Percentiles rank a stretch among this genome's conserved stretches.
Conservation (phyloP, 768 basidiomycete species). For the Serpula lacrymans region DNA sequence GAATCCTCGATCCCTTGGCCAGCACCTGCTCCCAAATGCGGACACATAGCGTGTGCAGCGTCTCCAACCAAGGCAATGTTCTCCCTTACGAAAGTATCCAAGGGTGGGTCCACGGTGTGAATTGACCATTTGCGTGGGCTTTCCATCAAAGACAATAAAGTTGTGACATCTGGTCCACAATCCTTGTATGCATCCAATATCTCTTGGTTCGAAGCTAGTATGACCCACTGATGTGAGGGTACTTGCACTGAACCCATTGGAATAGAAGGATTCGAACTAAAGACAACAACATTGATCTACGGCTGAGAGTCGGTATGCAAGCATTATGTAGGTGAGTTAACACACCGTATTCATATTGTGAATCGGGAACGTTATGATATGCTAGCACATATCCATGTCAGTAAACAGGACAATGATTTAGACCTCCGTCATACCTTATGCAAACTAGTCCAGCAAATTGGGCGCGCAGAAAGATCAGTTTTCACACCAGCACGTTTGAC, state of each 20-base stretch:
- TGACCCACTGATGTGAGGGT: constrained; percentile 38
- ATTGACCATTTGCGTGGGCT: constrained; percentile 51
- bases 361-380: constrained; percentile 52
- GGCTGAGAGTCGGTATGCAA: too few relatives aligned
- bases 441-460: constrained; percentile 41
- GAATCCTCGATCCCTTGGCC: constrained; percentile 61
- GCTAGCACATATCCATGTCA: constrained; percentile 32
- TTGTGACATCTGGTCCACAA: constrained; percentile 44
- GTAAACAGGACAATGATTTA: constrained; percentile 2
- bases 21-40: constrained; percentile 56
- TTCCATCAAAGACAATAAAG: constrained; percentile 40
- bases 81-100: constrained; percentile 40
- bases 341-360: constrained; percentile 38
- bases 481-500: constrained; percentile 43
- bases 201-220: constrained; percentile 37
- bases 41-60: constrained; percentile 58
- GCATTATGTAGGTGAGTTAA: constrained; percentile 6
- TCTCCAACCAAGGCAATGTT: constrained; percentile 53
- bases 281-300: constrained; percentile 48
- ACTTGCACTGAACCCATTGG: constrained; percentile 24
- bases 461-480: constrained; percentile 31
- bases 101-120: constrained; percentile 44
- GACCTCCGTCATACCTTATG: constrained; percentile 37
- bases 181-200: constrained; percentile 39
- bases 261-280: constrained; percentile 30